These are phyloP conservation scores for Cercospora sp. DNA, from an alignment of 2,329 filamentous ascomycete genomes.

Conservation along the genomic window DNA sequence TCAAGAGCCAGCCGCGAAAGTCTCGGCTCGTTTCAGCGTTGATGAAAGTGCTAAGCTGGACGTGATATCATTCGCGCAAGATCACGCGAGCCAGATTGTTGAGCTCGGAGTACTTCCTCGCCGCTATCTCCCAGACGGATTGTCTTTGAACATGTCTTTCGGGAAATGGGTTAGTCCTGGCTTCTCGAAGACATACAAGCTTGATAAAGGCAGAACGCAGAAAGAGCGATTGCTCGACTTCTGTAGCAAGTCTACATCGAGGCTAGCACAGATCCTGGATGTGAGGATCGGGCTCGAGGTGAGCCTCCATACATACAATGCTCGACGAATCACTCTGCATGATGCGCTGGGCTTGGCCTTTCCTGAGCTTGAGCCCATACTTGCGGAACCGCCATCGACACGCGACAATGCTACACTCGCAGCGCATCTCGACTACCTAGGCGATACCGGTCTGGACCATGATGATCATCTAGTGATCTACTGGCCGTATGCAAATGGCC, in stretches of 20 bases:
- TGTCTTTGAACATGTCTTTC: too few relatives aligned
- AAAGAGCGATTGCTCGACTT: too few relatives aligned
- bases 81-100: too few relatives aligned
- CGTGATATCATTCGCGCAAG: too few relatives aligned
- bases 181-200: too few relatives aligned
- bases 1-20: too few relatives aligned
- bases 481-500: neutral
- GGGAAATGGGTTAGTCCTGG: too few relatives aligned
- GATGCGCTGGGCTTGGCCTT: neutral
- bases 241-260: neutral
- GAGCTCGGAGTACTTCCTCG: too few relatives aligned
- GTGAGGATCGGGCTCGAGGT: neutral
- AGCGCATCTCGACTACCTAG: neutral
- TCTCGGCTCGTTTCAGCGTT: too few relatives aligned
- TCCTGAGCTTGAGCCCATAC: neutral
- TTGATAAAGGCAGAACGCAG: too few relatives aligned
- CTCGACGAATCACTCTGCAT: neutral
- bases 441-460: neutral
- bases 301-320: neutral
- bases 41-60: too few relatives aligned
- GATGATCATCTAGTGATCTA: neutral
- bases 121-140: too few relatives aligned
- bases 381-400: neutral
- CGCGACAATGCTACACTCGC: neutral
- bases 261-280: neutral